Base-by-base conservation (phyloP, 2,329 filamentous ascomycete species). In the Aspergillus candidus region DNA sequence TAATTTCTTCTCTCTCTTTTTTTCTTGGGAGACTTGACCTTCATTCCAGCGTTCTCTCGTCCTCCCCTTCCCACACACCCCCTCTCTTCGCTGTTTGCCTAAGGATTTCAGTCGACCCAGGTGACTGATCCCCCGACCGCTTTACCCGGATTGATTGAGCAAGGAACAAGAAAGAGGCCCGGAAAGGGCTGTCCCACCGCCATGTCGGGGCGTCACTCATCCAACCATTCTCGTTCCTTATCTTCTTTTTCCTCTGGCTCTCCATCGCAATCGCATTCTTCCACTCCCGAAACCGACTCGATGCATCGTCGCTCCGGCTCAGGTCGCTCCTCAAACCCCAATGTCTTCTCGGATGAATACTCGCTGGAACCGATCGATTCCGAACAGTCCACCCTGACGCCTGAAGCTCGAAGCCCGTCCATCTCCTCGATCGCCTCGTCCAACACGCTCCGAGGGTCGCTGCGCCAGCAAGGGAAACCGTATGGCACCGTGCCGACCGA, bases 281-380 rank as follows among this genome's bases (percentile, higher is more conserved):
- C 56, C 35, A 43, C 54, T 13, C 52, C 55, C 33, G 46, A 56
- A 35, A 44, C 48, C 39, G 61, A 63, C 32, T 51, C 58, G 49
- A 60, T 59, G 49, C 51, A 54, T 57, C 56, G 54, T 39, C 54
- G 54, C 12, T 62, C 62, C 12, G 47, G 42, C 34, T 58, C 61
- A 44, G 50, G 52, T 59, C 59, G 54, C 49, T 60, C 55, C 30
- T 60, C 63, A 34, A 67, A 70, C 49, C 63, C 66, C 37, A 68
- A 74, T 55, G 63, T 74, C 32, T 74, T 74, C 55, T 71, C 71
- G 47, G 72, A 74, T 52, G 70, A 73, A 34, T 72, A 69, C 53
- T 71, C 70, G 7, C 53, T 73, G 51, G 68, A 73, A 49, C 59
- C 65, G 11, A 57, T 70, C 38, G 61, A 71, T 45, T 44, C 58